A percentile compares a stretch with the other conserved stretches of the same genome.
Conservation (phyloP, 805 yeast genomes). For the Zygosaccharomyces pseudorouxii region DNA sequence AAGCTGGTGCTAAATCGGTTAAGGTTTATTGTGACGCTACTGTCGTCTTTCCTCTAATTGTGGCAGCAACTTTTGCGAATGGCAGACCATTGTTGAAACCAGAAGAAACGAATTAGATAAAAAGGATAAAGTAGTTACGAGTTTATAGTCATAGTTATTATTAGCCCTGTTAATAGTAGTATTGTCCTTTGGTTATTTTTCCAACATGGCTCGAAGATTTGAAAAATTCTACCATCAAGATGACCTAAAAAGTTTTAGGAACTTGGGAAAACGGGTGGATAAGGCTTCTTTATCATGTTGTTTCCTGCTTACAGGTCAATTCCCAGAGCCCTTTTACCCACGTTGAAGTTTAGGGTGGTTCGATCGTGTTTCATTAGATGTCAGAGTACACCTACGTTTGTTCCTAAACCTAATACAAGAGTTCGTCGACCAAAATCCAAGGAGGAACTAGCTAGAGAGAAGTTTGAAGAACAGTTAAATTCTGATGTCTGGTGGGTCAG, state of each 20-base stretch:
- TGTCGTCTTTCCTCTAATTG: conserved; percentile 89
- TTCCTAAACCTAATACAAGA: conserved; percentile 20
- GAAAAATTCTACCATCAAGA: background rate
- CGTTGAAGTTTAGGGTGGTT: background rate
- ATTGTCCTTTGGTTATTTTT: background rate
- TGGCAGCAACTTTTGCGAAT: conserved; percentile 94
- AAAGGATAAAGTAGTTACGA: background rate
- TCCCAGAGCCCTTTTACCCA: background rate
- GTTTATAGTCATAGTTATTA: background rate
- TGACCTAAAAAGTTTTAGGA: background rate
- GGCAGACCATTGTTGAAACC: conserved; percentile 27
- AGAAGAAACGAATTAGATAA: conserved; percentile 8
- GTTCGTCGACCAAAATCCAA: conserved; percentile 28
- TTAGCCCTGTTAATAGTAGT: background rate
- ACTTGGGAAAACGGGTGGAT: background rate
- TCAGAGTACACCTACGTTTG: conserved; percentile 14
- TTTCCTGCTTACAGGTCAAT: background rate
- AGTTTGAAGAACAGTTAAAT: conserved; percentile 34
- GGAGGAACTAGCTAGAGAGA: conserved; percentile 33
- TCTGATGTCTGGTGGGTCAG: conserved; percentile 38
- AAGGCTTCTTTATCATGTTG: background rate
- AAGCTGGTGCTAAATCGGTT: conserved; percentile 85
- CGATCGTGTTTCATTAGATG: background rate
- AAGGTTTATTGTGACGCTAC: conserved; percentile 96
- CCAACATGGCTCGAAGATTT: background rate